Conservation (phyloP, 2,329 filamentous ascomycete species). For the Didymella glomerata region DNA sequence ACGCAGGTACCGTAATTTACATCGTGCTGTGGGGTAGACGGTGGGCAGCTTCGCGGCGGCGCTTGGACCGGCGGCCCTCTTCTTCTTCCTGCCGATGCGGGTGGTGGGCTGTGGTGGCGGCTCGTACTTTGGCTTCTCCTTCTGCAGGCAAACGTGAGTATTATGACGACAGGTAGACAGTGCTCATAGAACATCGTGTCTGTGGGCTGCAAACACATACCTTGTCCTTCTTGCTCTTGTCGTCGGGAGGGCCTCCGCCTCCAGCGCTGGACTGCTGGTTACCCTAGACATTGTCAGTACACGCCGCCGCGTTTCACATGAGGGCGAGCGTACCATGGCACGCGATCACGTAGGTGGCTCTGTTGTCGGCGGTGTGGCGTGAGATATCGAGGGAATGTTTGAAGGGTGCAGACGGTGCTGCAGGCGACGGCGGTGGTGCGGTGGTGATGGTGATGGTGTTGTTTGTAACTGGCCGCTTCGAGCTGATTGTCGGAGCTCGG, state of each 20-base stretch:
- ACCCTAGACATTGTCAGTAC: conserved; percentile 63
- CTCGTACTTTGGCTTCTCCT: conserved; percentile 99
- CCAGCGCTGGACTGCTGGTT: conserved; percentile 89
- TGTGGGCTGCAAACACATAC: conserved; percentile 36
- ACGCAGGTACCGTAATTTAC: conserved; percentile 93
- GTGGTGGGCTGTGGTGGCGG: conserved; percentile 96
- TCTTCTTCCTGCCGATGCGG: conserved; percentile 97
- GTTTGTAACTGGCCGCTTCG: conserved; percentile 43
- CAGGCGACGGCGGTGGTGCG: conserved; percentile 27
- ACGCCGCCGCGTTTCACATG: conserved; percentile 37
- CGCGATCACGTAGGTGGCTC: conserved; percentile 28
- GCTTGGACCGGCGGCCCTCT: conserved; percentile 90
- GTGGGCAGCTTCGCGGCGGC: conserved; percentile 94
- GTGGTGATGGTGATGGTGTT: conserved; percentile 36
- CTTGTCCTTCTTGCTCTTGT: conserved; percentile 89
- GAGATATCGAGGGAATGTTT: conserved; percentile 2
- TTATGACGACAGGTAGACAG: conserved; percentile 14
- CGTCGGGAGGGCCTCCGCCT: conserved; percentile 72
- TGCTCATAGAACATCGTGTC: neutral
- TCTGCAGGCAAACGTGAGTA: conserved; percentile 63
- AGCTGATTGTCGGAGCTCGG: conserved; percentile 36
- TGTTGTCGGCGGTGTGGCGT: neutral
- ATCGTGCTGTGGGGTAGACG: conserved; percentile 93
- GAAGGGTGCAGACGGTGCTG: conserved; percentile 20
- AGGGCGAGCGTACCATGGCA: conserved; percentile 46